Evolutionary conservation across 352 stramenopile genomes (phyloP).

Genomic region (Globisporangium irregulare): DNA sequence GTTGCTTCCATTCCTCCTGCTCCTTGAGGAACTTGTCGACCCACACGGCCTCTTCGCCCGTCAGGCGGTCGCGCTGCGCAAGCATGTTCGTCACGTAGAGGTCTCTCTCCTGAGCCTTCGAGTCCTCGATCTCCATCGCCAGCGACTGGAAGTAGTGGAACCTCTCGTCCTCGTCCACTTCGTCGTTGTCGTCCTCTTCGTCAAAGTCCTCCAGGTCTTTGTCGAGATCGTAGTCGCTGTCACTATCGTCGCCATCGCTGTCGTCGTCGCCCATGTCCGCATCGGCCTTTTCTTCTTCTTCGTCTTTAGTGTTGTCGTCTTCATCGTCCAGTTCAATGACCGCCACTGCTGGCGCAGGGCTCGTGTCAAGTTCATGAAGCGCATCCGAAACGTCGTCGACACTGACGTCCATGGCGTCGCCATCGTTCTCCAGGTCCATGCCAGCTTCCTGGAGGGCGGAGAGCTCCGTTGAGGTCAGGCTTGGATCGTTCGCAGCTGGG

Average conservation of each 20-base stretch:
- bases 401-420: constrained; percentile 9
- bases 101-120: constrained; percentile 14
- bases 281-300: background rate
- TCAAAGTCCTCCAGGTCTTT: constrained; percentile 10
- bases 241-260: constrained; percentile 4
- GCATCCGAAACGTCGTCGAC: constrained; percentile 5
- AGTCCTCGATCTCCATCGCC: constrained; percentile 9
- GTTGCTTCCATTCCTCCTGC: constrained; percentile 30
- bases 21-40: constrained; percentile 28
- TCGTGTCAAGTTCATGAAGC: background rate
- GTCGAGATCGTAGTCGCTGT: constrained; percentile 18
- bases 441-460: background rate
- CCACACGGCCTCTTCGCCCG: constrained; percentile 26
- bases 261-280: constrained; percentile 7
- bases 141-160: constrained; percentile 16
- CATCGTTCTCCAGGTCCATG: background rate
- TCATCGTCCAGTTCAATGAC: background rate
- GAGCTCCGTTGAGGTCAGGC: background rate
- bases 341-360: background rate
- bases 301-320: background rate
- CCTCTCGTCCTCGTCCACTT: constrained; percentile 7
- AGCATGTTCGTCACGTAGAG: constrained; percentile 31
- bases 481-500: background rate
- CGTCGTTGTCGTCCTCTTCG: constrained; percentile 18
- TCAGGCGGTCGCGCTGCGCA: constrained; percentile 16